These are phyloP conservation scores for Trichocladium antarcticum DNA, from an alignment of 495 filamentous ascomycete genomes.

Conservation along the genomic window DNA sequence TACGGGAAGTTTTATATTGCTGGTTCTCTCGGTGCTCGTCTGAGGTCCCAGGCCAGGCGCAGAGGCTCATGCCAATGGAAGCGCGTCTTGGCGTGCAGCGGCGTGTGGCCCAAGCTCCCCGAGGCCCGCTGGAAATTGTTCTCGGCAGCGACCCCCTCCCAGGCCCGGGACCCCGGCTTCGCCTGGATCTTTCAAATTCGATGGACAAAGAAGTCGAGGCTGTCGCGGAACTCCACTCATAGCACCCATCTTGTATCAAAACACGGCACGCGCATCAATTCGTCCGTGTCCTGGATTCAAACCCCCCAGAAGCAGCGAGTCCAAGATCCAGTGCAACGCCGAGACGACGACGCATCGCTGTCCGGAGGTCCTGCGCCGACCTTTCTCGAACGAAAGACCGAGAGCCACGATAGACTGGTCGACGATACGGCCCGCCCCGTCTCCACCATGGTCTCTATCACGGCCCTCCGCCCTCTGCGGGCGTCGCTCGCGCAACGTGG, in stretches of 20 bases:
- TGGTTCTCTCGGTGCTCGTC: no score
- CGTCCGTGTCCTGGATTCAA: background rate
- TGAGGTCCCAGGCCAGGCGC: no score
- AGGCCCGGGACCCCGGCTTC: background rate
- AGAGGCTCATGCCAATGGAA: no score
- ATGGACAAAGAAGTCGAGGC: conserved; percentile 7
- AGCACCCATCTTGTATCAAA: background rate
- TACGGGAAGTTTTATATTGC: no score
- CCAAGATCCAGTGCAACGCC: background rate
- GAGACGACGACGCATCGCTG: no score
- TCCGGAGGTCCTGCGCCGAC: no score
- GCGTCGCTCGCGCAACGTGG: conserved; percentile 24
- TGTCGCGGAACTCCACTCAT: background rate
- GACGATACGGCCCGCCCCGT: no score
- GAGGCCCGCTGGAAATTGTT: background rate
- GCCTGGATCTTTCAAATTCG: background rate
- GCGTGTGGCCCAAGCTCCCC: conserved; percentile 19
- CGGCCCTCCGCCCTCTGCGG: conserved; percentile 29
- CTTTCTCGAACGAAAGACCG: background rate
- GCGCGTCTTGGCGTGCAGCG: no score
- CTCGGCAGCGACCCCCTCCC: background rate
- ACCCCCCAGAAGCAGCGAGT: background rate
- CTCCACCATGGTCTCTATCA: conserved; percentile 29
- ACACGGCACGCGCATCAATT: background rate
- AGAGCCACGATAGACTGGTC: background rate